Conservation (phyloP, 148 eudicot species). For the Vaccinium myrtillus region DNA sequence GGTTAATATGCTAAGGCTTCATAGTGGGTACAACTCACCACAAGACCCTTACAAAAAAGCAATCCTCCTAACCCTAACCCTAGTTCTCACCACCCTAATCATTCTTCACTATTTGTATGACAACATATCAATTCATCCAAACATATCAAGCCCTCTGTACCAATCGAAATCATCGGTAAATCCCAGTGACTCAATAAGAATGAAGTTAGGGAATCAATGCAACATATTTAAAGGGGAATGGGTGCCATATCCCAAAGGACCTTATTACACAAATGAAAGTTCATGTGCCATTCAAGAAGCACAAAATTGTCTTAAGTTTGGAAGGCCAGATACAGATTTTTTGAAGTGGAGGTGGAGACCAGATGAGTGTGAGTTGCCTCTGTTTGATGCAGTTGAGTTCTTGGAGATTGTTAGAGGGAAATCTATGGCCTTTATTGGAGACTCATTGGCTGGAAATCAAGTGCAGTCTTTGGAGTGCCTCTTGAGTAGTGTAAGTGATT, state of each 20-base stretch:
- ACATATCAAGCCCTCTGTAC: not conserved
- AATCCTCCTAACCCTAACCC: slow-evolving; percentile 3
- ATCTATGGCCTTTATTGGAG: slow-evolving; percentile 42
- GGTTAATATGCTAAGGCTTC: not conserved
- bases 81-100: not conserved
- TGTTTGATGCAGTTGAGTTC: slow-evolving; percentile 30
- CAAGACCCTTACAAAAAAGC: not conserved
- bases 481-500: slow-evolving; percentile 20
- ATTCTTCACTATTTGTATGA: not conserved
- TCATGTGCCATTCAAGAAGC: not conserved
- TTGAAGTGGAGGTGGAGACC: slow-evolving; percentile 51
- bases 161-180: not conserved
- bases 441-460: slow-evolving; percentile 48
- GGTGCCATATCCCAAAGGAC: slow-evolving; percentile 8
- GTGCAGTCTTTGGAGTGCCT: slow-evolving; percentile 42
- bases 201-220: not conserved
- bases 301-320: slow-evolving; percentile 17
- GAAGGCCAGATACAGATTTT: slow-evolving; percentile 37
- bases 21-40: not conserved
- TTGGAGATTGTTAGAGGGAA: slow-evolving; percentile 28
- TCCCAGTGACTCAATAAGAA: not conserved
- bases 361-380: slow-evolving; percentile 28
- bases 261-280: slow-evolving; percentile 7
- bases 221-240: slow-evolving; percentile 9
- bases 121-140: not conserved